phyloP scores from a whole-genome alignment of 2,329 filamentous ascomycete species.

The Calonectria multiphialidica region DNA sequence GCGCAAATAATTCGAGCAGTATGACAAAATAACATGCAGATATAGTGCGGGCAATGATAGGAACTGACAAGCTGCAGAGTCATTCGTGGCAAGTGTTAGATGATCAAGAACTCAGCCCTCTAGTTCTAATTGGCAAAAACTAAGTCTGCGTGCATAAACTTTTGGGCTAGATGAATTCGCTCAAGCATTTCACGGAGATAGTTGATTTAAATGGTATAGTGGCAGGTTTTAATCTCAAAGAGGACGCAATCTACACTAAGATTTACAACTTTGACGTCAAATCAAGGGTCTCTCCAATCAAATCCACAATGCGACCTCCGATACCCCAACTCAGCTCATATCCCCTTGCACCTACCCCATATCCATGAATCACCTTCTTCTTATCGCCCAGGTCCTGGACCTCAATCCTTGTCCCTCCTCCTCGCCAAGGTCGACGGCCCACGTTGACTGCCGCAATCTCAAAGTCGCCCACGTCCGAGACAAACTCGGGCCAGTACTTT shows the following conservation, averaged over 20 bases:
- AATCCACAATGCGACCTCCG: background rate
- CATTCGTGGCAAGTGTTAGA: too few relatives aligned
- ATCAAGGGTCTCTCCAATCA: background rate
- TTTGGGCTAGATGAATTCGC: too few relatives aligned
- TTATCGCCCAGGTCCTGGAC: background rate
- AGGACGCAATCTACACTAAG: background rate
- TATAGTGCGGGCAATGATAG: background rate
- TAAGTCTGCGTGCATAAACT: too few relatives aligned
- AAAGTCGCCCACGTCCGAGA: background rate
- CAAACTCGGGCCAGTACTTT: conserved; percentile 1
- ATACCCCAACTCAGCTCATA: conserved; percentile 12
- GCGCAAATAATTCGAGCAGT: background rate
- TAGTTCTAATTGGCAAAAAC: too few relatives aligned
- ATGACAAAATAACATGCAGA: background rate
- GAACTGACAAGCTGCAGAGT: background rate
- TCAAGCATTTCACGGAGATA: too few relatives aligned
- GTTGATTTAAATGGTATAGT: too few relatives aligned
- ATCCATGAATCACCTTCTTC: background rate
- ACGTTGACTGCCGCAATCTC: background rate
- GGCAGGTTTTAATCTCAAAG: too few relatives aligned
- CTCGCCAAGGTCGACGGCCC: background rate
- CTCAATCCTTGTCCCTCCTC: background rate
- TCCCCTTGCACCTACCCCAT: background rate
- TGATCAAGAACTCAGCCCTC: too few relatives aligned
- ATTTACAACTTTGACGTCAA: background rate